phyloP scores from a whole-genome alignment of 306 rosid species.

The Oemleria cerasiformis region DNA sequence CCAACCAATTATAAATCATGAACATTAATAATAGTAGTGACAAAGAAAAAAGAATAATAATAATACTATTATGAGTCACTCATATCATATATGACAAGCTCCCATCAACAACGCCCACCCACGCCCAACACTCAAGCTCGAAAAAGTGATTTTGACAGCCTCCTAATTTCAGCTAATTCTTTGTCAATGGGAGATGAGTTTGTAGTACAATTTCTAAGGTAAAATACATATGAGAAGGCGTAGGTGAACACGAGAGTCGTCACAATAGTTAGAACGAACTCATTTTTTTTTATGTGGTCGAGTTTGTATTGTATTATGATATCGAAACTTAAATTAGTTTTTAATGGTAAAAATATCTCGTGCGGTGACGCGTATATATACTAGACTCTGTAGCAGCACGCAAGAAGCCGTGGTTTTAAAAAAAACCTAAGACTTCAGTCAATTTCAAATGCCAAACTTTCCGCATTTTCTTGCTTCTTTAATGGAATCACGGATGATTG shows the following conservation, averaged over 20 bases:
- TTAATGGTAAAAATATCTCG: background rate
- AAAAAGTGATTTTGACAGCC: slow-evolving; percentile 38
- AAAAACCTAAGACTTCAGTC: background rate
- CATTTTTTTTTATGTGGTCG: too few species aligned
- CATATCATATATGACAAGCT: slow-evolving; percentile 17
- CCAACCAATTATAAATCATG: slow-evolving; percentile 15
- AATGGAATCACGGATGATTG: background rate
- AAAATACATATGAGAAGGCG: too few species aligned
- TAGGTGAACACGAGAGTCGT: too few species aligned
- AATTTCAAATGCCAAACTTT: background rate
- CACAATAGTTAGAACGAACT: too few species aligned
- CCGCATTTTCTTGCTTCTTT: background rate
- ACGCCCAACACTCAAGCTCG: slow-evolving; percentile 2
- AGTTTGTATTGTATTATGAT: too few species aligned
- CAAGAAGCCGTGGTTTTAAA: background rate
- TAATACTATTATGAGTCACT: background rate
- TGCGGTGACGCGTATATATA: background rate
- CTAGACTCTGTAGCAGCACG: too few species aligned
- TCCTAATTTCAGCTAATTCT: slow-evolving; percentile 23
- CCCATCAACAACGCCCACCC: slow-evolving; percentile 37
- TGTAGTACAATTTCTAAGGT: too few species aligned
- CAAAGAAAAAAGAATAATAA: too few species aligned
- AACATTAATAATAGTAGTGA: background rate
- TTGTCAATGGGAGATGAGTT: too few species aligned
- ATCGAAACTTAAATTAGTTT: too few species aligned